phyloP scores from a whole-genome alignment of 306 rosid genomes.

The Psophocarpus tetragonolobus region DNA sequence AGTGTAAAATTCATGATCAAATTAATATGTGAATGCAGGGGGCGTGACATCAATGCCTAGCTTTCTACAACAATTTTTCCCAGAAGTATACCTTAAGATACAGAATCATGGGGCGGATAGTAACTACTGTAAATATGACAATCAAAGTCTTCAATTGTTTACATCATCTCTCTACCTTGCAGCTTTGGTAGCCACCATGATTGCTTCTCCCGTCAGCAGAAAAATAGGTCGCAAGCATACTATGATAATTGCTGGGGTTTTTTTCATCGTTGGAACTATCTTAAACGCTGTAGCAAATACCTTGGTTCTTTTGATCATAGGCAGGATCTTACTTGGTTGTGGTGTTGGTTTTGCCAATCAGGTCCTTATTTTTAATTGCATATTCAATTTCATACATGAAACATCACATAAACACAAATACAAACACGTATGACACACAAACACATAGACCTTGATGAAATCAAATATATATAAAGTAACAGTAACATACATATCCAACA shows the following conservation, averaged over 20 bases:
- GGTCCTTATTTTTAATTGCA: conserved; percentile 25
- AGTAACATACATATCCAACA: too few species aligned
- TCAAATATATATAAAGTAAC: too few species aligned
- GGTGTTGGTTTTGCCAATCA: conserved; percentile 86
- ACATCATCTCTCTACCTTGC: conserved; percentile 86
- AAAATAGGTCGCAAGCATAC: conserved; percentile 53
- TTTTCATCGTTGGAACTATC: conserved; percentile 60
- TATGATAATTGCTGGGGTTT: conserved; percentile 78
- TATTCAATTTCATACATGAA: too few species aligned
- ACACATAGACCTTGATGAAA: too few species aligned
- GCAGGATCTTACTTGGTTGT: conserved; percentile 66
- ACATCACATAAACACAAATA: too few species aligned
- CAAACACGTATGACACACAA: too few species aligned
- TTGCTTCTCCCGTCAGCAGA: conserved; percentile 59
- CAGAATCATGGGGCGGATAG: not conserved
- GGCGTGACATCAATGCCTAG: conserved; percentile 74
- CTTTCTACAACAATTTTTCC: conserved; percentile 65
- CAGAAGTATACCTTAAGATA: conserved; percentile 45
- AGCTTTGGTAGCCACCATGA: conserved; percentile 58
- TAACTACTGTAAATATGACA: conserved; percentile 80
- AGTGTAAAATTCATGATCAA: not conserved
- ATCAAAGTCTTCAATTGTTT: conserved; percentile 64
- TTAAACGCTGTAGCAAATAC: conserved; percentile 46
- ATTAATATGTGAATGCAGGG: conserved; percentile 40
- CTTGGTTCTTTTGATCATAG: conserved; percentile 56